These are phyloP conservation scores for Wickerhamiella australiensis DNA, from an alignment of 805 yeast species.

Conservation along the genomic window DNA sequence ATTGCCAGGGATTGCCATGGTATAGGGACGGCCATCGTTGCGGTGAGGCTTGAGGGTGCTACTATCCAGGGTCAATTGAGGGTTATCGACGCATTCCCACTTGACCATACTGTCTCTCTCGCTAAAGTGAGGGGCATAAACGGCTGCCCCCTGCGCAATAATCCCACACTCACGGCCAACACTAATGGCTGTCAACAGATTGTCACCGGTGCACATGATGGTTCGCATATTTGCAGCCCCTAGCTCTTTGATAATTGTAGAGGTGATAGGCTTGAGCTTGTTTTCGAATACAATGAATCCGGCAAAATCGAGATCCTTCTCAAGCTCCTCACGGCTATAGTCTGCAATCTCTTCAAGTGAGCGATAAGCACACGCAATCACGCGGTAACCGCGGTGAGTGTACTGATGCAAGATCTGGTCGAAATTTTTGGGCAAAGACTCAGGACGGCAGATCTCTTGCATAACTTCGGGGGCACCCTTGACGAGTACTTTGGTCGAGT, in stretches of 20 bases:
- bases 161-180: slow-evolving; percentile 80
- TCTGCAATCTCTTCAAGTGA: slow-evolving; percentile 57
- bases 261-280: slow-evolving; percentile 63
- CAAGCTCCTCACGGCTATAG: slow-evolving; percentile 49
- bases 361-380: slow-evolving; percentile 80
- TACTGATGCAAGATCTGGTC: slow-evolving; percentile 65
- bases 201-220: slow-evolving; percentile 97
- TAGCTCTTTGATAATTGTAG: slow-evolving; percentile 45
- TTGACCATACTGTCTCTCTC: slow-evolving; percentile 33
- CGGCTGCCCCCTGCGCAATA: slow-evolving; percentile 34
- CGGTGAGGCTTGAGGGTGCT: slow-evolving; percentile 44
- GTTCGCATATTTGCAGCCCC: slow-evolving; percentile 64
- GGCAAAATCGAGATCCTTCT: slow-evolving; percentile 53
- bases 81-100: slow-evolving; percentile 35
- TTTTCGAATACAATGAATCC: slow-evolving; percentile 93
- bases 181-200: slow-evolving; percentile 84
- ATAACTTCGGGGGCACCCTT: slow-evolving; percentile 98
- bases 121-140: slow-evolving; percentile 50
- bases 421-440: slow-evolving; percentile 61
- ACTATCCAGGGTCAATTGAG: slow-evolving; percentile 47
- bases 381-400: slow-evolving; percentile 90
- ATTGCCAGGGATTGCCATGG: slow-evolving; percentile 86
- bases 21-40: slow-evolving; percentile 29
- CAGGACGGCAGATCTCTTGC: slow-evolving; percentile 58
- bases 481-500: slow-evolving; percentile 44